Percentiles rank a stretch among this genome's conserved stretches.
Evolutionary conservation across 768 basidiomycete genomes (phyloP).

Genomic region (Phylloporus sp.): DNA sequence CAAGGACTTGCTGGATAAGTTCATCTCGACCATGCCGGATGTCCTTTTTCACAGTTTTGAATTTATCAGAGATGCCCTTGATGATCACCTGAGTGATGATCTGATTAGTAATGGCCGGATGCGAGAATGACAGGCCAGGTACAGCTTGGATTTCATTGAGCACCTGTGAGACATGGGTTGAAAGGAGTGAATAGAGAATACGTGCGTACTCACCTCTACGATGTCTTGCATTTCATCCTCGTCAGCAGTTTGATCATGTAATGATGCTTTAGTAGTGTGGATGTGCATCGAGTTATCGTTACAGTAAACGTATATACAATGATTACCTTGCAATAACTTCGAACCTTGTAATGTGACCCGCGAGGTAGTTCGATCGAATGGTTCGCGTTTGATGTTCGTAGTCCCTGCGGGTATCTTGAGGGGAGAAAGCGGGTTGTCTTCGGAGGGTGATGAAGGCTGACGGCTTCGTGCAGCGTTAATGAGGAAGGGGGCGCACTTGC

Average conservation of each 20-base stretch:
- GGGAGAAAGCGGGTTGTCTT: constrained; percentile 17
- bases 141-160: constrained; percentile 49
- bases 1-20: constrained; percentile 43
- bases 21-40: constrained; percentile 40
- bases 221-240: constrained; percentile 33
- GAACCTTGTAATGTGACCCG: constrained; percentile 1
- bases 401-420: constrained; percentile 4
- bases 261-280: background rate
- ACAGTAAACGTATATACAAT: background rate
- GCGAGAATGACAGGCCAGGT: background rate
- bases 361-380: constrained; percentile 2
- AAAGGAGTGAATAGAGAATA: background rate
- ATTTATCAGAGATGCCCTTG: constrained; percentile 41
- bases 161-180: constrained; percentile 31
- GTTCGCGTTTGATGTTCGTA: background rate
- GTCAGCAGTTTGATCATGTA: background rate
- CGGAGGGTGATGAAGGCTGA: background rate
- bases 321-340: constrained; percentile 6
- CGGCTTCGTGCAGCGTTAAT: background rate
- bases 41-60: constrained; percentile 44
- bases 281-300: background rate
- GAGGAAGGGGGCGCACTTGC: background rate
- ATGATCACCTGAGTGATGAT: constrained; percentile 45
- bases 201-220: constrained; percentile 34
- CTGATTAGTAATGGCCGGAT: constrained; percentile 12